Base-by-base conservation (phyloP, 495 filamentous ascomycete species). In the Hypoxylon subgilvum region DNA sequence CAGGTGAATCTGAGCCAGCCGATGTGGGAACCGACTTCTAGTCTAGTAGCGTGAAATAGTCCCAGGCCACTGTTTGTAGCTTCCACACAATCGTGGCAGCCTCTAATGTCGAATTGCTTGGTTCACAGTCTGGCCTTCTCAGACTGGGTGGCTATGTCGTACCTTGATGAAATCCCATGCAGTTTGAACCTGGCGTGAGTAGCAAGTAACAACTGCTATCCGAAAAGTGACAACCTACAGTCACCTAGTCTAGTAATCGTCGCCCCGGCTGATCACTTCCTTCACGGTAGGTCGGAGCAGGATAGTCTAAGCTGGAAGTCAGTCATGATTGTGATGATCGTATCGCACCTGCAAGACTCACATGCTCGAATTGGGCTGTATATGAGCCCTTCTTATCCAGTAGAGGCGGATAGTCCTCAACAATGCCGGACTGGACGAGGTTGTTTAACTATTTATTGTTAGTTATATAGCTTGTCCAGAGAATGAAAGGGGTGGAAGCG, bases 321-420 rank as follows among this genome's bases (percentile, higher is more conserved):
- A 61, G 71, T 75, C 54, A 74, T 59, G 27, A 35, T 21, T 16
- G 0, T 30, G 14, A 25, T 21, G 14, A 30, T 10, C 19, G 4
- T 7, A 47, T 14, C 21, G 25, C 3, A 5, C 41, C 35, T 53
- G 28, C 23, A 21, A 22, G 55, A 72, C 88, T 81, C 77, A 94
- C 91, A 80, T 97, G 92, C 81, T 97, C 92, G 67, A 80, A 96
- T 74, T 97, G 92, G 57, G 92, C 92, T 14, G 92, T 96, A 71
- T 94, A 97, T 16, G 89, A 93, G 48, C 92, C 92, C 84, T 96
- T 96, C 75, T 91, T 85, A 78, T 97, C 92, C 54, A 86, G 85
- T 38, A 97, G 79, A 16, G 92, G 92, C 1, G 91, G 91, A 68
- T 97, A 96, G 32, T 88, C 84, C 72, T 96, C 89, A 17, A 97